Base-by-base conservation (phyloP, 768 basidiomycete genomes). In the Pisolithus microcarpus region DNA sequence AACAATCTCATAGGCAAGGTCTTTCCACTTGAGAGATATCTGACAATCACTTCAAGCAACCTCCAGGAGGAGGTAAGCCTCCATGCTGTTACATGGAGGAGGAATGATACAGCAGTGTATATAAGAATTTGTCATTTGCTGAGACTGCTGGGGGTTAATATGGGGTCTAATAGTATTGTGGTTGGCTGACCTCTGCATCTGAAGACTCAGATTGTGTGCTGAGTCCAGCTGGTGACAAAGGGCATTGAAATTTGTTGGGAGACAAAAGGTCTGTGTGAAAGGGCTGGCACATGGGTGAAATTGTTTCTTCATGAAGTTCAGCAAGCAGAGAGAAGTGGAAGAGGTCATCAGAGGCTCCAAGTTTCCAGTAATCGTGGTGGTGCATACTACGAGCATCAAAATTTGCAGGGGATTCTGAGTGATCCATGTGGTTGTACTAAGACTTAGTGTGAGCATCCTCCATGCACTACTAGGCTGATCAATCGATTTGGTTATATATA, bases 21-120 rank as follows among this genome's bases (percentile, higher is more conserved):
- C 38, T 15, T 38, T 38, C 16, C 19, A 15, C 43, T 26, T 44
- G 16, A 26, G 23, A 5, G 43, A 44, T 26, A 44, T 44, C n/a
- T 44, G 43, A 11, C 37, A 59, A 5, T 62, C 56, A 1, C 63
- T 63, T 43, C 24, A 38, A 24, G 48, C 58, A n/a, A n/a, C n/a
- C n/a, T n/a, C n/a, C n/a, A n/a, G n/a, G n/a, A n/a, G n/a, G n/a
- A n/a, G n/a, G n/a, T n/a, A n/a, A 13, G 58, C 60, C 7, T 60
- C 58, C 30, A 56, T 62, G 30, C 51, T 65, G 15, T 54, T 62
- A 1, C 44, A 36, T 3, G 48, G 53, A 1, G 52, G 52, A 3
- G 62, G 63, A 34, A 38, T n/a, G n/a, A 44, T 24, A 44, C 26
- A 23, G 23, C n/a, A n/a, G n/a, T n/a, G n/a, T 30, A 44, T 1